Conservation (phyloP, 208 protist genomes). For the Trypanosoma cruzi region DNA sequence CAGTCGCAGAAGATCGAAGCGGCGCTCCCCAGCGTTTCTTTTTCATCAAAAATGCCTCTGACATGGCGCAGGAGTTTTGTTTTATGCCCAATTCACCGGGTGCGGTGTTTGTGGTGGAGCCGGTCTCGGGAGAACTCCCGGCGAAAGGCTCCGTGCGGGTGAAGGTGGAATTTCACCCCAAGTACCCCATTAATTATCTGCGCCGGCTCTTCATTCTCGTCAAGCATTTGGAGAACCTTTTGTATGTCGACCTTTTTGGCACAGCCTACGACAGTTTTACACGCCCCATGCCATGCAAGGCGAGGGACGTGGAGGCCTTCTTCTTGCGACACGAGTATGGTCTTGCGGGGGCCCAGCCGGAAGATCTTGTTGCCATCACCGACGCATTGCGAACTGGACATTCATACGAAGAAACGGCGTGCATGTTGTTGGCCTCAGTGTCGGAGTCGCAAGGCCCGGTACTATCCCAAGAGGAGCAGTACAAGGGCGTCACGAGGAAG, state of each 20-base stretch:
- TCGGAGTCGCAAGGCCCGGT: constrained; percentile 29
- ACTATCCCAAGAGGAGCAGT: constrained; percentile 12
- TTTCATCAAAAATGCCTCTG: constrained; percentile 53
- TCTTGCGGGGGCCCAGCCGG: constrained; percentile 56
- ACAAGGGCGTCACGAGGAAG: background rate
- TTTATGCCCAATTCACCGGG: constrained; percentile 48
- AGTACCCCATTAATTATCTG: constrained; percentile 83
- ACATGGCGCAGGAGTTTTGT: constrained; percentile 39
- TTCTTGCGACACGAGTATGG: constrained; percentile 52
- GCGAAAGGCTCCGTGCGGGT: constrained; percentile 47
- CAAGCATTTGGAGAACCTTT: constrained; percentile 40
- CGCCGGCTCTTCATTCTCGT: constrained; percentile 77
- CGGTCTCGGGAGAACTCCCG: constrained; percentile 52
- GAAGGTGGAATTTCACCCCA: constrained; percentile 73
- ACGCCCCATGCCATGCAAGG: constrained; percentile 64
- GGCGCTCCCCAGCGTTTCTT: constrained; percentile 14
- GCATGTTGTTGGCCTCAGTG: constrained; percentile 15
- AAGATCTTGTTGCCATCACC: constrained; percentile 58
- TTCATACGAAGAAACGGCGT: constrained; percentile 30
- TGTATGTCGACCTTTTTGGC: constrained; percentile 87
- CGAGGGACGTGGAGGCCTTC: constrained; percentile 66
- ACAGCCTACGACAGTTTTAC: constrained; percentile 62
- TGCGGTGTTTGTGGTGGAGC: constrained; percentile 65
- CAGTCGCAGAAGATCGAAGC: constrained; percentile 4
- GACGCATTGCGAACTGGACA: constrained; percentile 16